A percentile compares a stretch with the other conserved stretches of the same genome.
Evolutionary conservation across 2,329 filamentous ascomycete genomes (phyloP).

Genomic region (Thielaviopsis punctulata): DNA sequence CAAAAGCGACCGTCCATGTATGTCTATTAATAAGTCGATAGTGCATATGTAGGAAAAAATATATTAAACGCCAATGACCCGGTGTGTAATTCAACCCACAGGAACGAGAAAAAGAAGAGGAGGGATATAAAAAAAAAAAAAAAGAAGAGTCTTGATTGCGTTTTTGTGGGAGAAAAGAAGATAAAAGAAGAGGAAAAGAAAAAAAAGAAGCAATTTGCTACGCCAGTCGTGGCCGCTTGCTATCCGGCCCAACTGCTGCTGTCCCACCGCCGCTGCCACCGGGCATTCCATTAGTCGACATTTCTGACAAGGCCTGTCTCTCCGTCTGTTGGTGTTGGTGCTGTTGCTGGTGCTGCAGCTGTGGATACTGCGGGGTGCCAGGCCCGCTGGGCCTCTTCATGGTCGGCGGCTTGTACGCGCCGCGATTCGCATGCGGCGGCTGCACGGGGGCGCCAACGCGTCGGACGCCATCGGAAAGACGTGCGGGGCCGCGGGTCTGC

Average conservation of each 20-base stretch:
- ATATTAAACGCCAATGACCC: no score
- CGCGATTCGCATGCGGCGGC: constrained; percentile 35
- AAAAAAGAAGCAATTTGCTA: no score
- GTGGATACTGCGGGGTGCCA: constrained; percentile 16
- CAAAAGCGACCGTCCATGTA: no score
- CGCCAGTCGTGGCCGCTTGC: constrained; percentile 34
- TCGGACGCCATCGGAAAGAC: constrained; percentile 33
- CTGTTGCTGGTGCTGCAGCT: constrained; percentile 14
- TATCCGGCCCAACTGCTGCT: constrained; percentile 22
- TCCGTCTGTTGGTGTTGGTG: constrained; percentile 12
- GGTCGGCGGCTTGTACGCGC: constrained; percentile 36
- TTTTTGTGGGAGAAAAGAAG: no score
- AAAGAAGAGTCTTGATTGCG: no score
- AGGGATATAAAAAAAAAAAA: no score
- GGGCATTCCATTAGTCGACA: constrained; percentile 26
- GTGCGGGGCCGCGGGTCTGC: constrained; percentile 4
- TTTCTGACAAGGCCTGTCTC: constrained; percentile 32
- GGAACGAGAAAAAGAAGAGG: no score
- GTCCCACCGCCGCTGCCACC: constrained; percentile 6
- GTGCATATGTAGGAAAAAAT: no score
- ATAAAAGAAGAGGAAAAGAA: not conserved
- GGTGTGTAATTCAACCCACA: no score
- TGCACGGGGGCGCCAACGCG: constrained; percentile 42
- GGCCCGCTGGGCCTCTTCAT: constrained; percentile 34
- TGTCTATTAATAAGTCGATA: not conserved